Base-by-base conservation (phyloP, 1,284 basidiomycete genomes). In the Xerocomus cyaneibrunnescens region DNA sequence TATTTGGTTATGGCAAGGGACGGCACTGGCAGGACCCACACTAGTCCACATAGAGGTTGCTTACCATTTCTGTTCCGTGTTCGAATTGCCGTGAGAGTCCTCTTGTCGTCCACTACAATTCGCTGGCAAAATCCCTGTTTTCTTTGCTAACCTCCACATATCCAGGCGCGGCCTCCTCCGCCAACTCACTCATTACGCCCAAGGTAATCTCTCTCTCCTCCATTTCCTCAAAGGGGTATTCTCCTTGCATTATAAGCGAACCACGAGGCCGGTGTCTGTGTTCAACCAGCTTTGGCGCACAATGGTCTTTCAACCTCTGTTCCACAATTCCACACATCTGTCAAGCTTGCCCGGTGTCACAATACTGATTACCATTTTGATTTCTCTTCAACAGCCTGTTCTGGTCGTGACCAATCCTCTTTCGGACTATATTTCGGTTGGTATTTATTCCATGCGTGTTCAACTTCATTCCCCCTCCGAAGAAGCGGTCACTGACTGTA, bases 161-260 rank as follows among this genome's bases (percentile, higher is more conserved):
- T 59, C 66, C 72, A 84, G 82, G 81, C 74, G 76, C 83, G 82
- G 81, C 83, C 80, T 81, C 81, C 83, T 85, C 81, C 82, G 81
- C 75, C 66, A 67, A 69, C 65, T 78, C 81, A 71, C 66, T 86
- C 83, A 57, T 82, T 84, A 72, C 67, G 62, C 64, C 60, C 70
- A 73, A 79, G 77, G 83, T 82, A 58, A 57, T 70, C 17, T 43
- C 14, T 43, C 28, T 41, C 7, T 12, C 23, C 28, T 16, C 22
- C 23, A 38, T 45, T 46, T 40, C 46, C 27, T 45, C 54, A 45
- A 57, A 47, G 50, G 38, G 38, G 25, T 28, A 7, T 16, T 17
- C 32, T 2, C 32, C 31, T 48, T 42, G 47, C 23, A n/a, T n/a
- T 22, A 12, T 56, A 60, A 64, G 54, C 62, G 65, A 65, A 50